phyloP scores from a whole-genome alignment of 305 asterid species.

The Solanum hybrid region DNA sequence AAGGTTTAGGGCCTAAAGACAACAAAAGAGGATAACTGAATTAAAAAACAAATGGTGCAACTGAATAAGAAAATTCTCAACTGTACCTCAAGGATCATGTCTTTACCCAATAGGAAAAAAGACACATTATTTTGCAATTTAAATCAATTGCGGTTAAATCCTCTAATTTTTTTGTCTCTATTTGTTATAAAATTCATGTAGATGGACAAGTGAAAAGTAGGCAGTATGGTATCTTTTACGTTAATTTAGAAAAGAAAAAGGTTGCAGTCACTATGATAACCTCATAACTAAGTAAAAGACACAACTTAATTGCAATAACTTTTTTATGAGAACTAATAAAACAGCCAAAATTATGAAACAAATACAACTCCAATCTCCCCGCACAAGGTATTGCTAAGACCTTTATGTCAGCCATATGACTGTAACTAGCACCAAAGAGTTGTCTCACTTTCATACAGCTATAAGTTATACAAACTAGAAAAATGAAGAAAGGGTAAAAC shows the following conservation, averaged over 20 bases:
- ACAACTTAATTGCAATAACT: background rate
- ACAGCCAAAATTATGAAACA: background rate
- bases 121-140: background rate
- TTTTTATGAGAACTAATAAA: background rate
- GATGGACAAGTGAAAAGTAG: background rate
- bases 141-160: background rate
- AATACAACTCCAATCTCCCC: background rate
- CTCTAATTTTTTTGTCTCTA: background rate
- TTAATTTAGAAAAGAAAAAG: background rate
- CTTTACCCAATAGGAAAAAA: background rate
- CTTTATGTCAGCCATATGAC: background rate
- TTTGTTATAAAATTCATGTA: background rate
- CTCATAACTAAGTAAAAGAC: background rate
- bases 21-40: background rate
- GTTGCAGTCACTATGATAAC: background rate
- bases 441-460: background rate
- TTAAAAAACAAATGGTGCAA: background rate
- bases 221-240: background rate
- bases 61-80: background rate
- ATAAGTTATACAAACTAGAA: background rate
- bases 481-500: background rate
- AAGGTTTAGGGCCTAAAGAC: constrained; percentile 69
- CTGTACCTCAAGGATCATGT: background rate
- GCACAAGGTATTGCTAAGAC: background rate
- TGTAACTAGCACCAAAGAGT: background rate